Conservation (phyloP, 176 grass and related monocot species). For the Ampelocalamus luodianensis region DNA sequence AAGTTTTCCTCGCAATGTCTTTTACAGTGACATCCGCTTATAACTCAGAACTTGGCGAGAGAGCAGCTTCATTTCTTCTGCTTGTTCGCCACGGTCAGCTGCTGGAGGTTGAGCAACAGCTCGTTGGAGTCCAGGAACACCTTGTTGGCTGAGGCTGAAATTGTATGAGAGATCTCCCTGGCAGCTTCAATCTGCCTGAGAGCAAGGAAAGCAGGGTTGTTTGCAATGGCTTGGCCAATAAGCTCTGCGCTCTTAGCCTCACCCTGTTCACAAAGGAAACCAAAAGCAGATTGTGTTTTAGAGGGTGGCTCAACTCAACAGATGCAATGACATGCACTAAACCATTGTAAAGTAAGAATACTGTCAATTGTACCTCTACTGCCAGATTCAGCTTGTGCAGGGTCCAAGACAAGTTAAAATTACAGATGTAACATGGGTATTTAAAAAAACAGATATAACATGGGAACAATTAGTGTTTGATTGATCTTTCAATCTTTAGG, state of each 20-base stretch:
- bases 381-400: not conserved
- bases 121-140: conserved; percentile 86
- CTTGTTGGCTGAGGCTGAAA: conserved; percentile 68
- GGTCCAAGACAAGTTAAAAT: not conserved
- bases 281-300: conserved; percentile 16
- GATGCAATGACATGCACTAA: not conserved
- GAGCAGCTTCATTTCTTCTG: conserved; percentile 44
- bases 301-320: not conserved
- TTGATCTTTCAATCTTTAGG: not conserved
- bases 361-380: not conserved
- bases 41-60: not conserved
- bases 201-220: conserved; percentile 82
- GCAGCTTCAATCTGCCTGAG: conserved; percentile 80
- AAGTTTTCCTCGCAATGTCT: not conserved
- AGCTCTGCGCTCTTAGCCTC: conserved; percentile 88
- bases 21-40: not conserved
- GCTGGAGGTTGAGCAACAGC: conserved; percentile 76
- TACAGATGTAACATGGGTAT: not conserved
- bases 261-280: conserved; percentile 44
- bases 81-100: conserved; percentile 49
- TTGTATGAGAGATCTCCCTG: conserved; percentile 78
- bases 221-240: conserved; percentile 80
- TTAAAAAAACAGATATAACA: not conserved
- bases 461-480: not conserved
- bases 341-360: not conserved